Base-by-base conservation (phyloP, 2,329 filamentous ascomycete genomes). In the Huntiella bhutanensis region DNA sequence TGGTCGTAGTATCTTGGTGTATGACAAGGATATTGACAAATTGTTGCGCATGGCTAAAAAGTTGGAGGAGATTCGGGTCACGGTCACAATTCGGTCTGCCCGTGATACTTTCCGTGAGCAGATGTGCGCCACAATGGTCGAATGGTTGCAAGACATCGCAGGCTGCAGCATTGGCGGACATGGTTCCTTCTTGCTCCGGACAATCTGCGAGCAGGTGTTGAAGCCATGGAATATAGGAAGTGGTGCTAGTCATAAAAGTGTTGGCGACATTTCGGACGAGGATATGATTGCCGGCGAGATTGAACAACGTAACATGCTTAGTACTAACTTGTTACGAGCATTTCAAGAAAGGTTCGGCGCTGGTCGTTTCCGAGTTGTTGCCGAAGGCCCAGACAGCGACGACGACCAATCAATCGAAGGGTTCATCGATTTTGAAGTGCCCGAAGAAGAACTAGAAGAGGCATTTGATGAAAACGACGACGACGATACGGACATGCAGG, bases 61-160 rank as follows among this genome's bases (percentile, higher is more conserved):
- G 16, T 82, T 98, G 53, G 91, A 98, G 61, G 80, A 93, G 51
- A 95, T 98, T 60, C 87, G 93, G 58, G 77, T 98, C 48, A 96
- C 91, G 0, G 85, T 95, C 42, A 98, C 91, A 1, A 86, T 98
- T 51, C 77, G 91, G 39, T 94, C 88, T 7, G 77, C 91, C 4
- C 75, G 92, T 54, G 91, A 98, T 62, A 96, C 86, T 0, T 98
- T 96, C 63, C 75, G 91, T 49, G 91, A 98, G 59, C 83, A 96
- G 59, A 98, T 98, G 92, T 95, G 87, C 55, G 86, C 83, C n/a
- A 85, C 86, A 12, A 88, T 98, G 51, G 81, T 98, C 46, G 87
- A 95, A 55, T 98, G 92, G 92, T 71, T 98, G 15, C 73, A 79
- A 45, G 92, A 98, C 60, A 92, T 98, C 55, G 75, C 86, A 5